phyloP scores from a whole-genome alignment of 768 basidiomycete genomes.

The Artomyces pyxidatus region DNA sequence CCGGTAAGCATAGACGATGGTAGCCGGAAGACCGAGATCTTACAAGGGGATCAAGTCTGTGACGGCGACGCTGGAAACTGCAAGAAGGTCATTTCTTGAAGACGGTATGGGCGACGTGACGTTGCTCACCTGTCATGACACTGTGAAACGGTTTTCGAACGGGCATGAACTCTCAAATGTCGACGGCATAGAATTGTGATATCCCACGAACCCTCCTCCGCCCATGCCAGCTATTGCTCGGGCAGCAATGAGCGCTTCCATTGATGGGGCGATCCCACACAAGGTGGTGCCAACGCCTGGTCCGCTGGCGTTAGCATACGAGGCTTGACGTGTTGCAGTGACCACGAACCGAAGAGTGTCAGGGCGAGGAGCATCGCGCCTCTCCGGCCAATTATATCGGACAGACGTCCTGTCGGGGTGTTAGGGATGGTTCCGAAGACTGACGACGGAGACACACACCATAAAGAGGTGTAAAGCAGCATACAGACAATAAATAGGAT shows the following conservation, averaged over 20 bases:
- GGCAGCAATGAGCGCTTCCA: constrained; percentile 73
- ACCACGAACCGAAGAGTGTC: constrained; percentile 57
- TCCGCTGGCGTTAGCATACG: constrained; percentile 5
- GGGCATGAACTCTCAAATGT: background rate
- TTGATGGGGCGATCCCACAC: constrained; percentile 82
- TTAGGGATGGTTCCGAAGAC: constrained; percentile 14
- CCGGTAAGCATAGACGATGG: constrained; percentile 5
- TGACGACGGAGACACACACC: constrained; percentile 34
- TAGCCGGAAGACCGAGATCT: too few species aligned
- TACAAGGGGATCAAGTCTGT: constrained; percentile 87
- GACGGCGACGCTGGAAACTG: constrained; percentile 78
- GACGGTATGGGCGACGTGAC: constrained; percentile 17
- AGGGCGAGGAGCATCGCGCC: constrained; percentile 82
- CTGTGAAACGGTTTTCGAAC: constrained; percentile 29
- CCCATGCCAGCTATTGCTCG: constrained; percentile 88
- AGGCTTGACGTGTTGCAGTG: constrained; percentile 20
- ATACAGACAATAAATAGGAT: constrained; percentile 78
- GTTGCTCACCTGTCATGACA: constrained; percentile 67
- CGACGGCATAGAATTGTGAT: too few species aligned
- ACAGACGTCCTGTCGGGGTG: constrained; percentile 52
- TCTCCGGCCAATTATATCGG: constrained; percentile 80
- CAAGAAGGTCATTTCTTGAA: constrained; percentile 15
- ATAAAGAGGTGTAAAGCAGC: constrained; percentile 87
- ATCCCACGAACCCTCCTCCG: constrained; percentile 68
- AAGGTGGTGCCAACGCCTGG: constrained; percentile 74